These are phyloP conservation scores for Dryadomyces quercus-mongolicae DNA, from an alignment of 2,329 filamentous ascomycete species.

Conservation along the genomic window DNA sequence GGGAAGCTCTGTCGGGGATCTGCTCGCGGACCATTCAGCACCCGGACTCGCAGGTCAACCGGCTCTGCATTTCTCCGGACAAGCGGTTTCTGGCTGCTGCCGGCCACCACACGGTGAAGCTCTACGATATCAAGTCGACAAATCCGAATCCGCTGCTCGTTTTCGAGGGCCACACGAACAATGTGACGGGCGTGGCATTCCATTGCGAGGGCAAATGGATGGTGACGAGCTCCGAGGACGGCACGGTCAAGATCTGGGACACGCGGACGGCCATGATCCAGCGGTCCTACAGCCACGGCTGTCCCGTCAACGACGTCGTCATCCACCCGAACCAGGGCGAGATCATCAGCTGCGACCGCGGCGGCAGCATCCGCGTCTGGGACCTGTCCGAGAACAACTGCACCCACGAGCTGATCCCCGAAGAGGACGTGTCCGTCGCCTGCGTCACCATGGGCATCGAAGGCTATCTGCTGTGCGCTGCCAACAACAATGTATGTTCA, in stretches of 20 bases:
- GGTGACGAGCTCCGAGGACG: slow-evolving; percentile 94
- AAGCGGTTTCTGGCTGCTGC: slow-evolving; percentile 89
- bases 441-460: slow-evolving; percentile 95
- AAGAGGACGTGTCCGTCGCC: slow-evolving; percentile 86
- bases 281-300: slow-evolving; percentile 82
- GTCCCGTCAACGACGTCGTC: slow-evolving; percentile 93
- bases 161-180: slow-evolving; percentile 91
- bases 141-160: slow-evolving; percentile 87
- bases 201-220: slow-evolving; percentile 99
- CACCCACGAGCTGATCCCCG: slow-evolving; percentile 88
- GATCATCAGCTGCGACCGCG: slow-evolving; percentile 89
- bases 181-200: slow-evolving; percentile 93
- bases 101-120: slow-evolving; percentile 74
- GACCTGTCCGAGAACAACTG: slow-evolving; percentile 95
- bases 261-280: slow-evolving; percentile 77
- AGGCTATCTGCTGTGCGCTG: slow-evolving; percentile 82
- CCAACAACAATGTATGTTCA: slow-evolving; percentile 64
- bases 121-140: slow-evolving; percentile 98
- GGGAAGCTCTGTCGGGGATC: slow-evolving; percentile 95
- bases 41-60: slow-evolving; percentile 95
- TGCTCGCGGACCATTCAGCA: slow-evolving; percentile 97
- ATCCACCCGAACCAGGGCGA: slow-evolving; percentile 98
- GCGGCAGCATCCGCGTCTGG: slow-evolving; percentile 90
- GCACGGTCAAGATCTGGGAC: slow-evolving; percentile 96
- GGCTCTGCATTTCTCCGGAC: slow-evolving; percentile 94